Base-by-base conservation (phyloP, 2,329 filamentous ascomycete species). In the Blastomyces emzantsi region DNA sequence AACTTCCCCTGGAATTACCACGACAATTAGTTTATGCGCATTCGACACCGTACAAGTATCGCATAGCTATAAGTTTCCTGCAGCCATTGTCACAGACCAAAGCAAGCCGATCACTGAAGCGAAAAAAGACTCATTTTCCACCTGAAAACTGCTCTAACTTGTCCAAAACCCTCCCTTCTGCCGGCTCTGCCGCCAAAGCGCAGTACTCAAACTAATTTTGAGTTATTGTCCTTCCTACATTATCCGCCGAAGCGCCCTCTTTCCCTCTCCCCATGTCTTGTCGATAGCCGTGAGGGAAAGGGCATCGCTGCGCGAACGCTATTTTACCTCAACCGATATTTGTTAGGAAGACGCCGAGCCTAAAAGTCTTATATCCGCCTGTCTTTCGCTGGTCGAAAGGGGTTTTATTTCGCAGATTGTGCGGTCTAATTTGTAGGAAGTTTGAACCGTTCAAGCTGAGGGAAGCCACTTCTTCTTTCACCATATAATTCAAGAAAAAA, bases 331-430 rank as follows among this genome's bases (percentile, higher is more conserved):
- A 43, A 63, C 30, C 11, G 36, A 49, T 25, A 15, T 28, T 36
- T 13, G 8, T 43, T 33, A 60, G 43, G 15, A 9, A 30, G 8
- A 45, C 17, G 15, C 28, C 28, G 55, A 43, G 36, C 30, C 43
- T 11, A 47, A 25, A 55, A 39, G 3, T 19, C 25, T 25, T 39
- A 62, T 55, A 22, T 41, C 33, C 51, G 43, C 49, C 62, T 58
- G 36, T 41, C 57, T 61, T 71, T 74, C 69, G 72, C 72, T 66
- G 71, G 72, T 64, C 69, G 69, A 69, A 70, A 69, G 65, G 60
- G 3, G 9, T 33, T 19, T 51, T 22, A 17, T 36, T 39, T 39
- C 36, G 36, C 19, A 43, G 11, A 19, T 43, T 28, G 36, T 17
- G 13, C 13, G 55, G 22, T 43, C 36, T 2, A 28, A 58, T 58